Base-by-base conservation (phyloP, 306 rosid genomes). In the Aeschynomene evenia region DNA sequence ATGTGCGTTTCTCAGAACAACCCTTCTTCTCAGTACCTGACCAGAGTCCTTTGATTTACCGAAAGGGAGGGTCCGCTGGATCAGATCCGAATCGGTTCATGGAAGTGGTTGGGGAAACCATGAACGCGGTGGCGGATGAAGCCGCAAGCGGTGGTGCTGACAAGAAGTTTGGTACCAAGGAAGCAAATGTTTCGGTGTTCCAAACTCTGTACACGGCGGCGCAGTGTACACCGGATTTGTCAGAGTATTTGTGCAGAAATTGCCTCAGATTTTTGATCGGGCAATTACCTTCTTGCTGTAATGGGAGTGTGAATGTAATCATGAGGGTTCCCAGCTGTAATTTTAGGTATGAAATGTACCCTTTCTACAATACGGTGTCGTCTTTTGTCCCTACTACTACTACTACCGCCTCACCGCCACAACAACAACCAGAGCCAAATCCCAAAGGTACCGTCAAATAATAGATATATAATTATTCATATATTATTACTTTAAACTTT, bases 191-290 rank as follows among this genome's bases (percentile, higher is more conserved):
- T 13, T 28, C 71, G 0, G 37, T 21, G 9, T 74, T 51, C 11
- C 58, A 63, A 20, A 73, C 24, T 2, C 6, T 82, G 21, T 70
- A 74, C 45, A 63, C 75, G 60, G 64, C 78, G 8, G 78, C 45
- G 2, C 83, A 77, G 68, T 82, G 86, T 51, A 78, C 77, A 7
- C 83, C 80, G 2, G 80, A 63, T 50, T 58, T 73, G 56, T 78
- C 68, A 1, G 9, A 9, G 16, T 2, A 24, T 5, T 50, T 18
- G 2, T 82, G 85, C 20, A 15, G 34, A 2, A 2, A n/a, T n/a
- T 77, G 80, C 49, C 76, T 81, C 1, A 15, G 14, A 46, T 10
- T 2, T 37, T 77, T 54, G 14, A 21, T 15, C 13, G n/a, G 2
- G 1, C 0, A 4, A 0, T 6, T 74, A 6, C 63, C 80, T 0